Evolutionary conservation across 108 stramenopile genomes (phyloP), one percentile per base, ranked within the genome.

Genomic region (Cyclotella baltica): DNA sequence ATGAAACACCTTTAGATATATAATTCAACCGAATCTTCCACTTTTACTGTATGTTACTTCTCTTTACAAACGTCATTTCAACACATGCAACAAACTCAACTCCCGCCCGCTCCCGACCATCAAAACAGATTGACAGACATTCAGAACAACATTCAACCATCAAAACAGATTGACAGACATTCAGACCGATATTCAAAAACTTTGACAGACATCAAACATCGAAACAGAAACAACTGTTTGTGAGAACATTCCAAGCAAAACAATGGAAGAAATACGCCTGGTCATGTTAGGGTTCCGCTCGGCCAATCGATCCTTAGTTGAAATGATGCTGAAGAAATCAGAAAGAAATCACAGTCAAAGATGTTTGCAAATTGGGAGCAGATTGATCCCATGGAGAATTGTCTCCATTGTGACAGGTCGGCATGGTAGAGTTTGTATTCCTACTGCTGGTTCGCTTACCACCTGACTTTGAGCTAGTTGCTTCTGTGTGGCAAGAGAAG

Each of bases 241-340:
- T n/a, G n/a, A n/a, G 13, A 43, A 43, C 10, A 43, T 43, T 43
- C 40, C 13, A 6, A 10, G 40, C n/a, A n/a, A n/a, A n/a, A n/a
- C 40, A 13, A 67, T 75, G 75, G 38, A 59, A 0, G 78, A 78
- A 56, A 57, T 78, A 3, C 62, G 78, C 62, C 30, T 78, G 13
- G 62, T 50, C 68, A 48, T 81, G 52, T 67, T 81, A 27, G 80
- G 80, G 22, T 81, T 81, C 52, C 73, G 80, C 22, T 75, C 73
- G 0, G 80, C 68, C 73, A 81, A 74, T 40, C 67, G 66, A 0
- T 36, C 72, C 15, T n/a, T 81, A 19, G 73, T 65, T 37, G 72
- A 57, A 27, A 74, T 81, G 80, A 30, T 81, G 18, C 35, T 74
- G 20, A 61, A 74, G 1, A 81, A 75, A 52, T 81, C 80, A 25